Conservation (phyloP, 2,329 filamentous ascomycete species). For the Diaporthe helianthi region DNA sequence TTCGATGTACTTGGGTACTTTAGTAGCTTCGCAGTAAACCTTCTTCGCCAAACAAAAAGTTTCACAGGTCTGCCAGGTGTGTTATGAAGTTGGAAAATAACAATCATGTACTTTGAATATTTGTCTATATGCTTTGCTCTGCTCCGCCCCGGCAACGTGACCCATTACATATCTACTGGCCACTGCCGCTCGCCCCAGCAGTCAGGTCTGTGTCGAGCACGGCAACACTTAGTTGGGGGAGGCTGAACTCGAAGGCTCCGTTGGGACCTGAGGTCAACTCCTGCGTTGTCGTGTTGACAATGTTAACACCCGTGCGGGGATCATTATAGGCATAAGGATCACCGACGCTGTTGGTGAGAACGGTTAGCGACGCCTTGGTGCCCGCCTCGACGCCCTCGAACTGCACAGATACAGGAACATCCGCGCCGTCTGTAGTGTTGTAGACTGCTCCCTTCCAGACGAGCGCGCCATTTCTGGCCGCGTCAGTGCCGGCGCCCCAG, state of each 20-base stretch:
- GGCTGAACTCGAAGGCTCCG: constrained; percentile 57
- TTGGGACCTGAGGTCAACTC: constrained; percentile 50
- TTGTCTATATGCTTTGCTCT: background rate
- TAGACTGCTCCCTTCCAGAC: constrained; percentile 62
- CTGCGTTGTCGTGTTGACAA: constrained; percentile 52
- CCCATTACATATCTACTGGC: background rate
- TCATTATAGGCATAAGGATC: constrained; percentile 54
- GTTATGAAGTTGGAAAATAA: background rate
- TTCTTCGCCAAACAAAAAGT: too few species aligned
- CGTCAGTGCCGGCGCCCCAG: constrained; percentile 57
- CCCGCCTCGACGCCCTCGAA: constrained; percentile 54
- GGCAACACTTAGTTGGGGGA: constrained; percentile 63
- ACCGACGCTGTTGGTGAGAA: constrained; percentile 50
- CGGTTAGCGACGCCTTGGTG: constrained; percentile 50
- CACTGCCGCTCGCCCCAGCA: background rate
- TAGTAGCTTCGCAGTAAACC: background rate
- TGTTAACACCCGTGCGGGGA: constrained; percentile 53
- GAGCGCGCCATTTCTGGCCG: constrained; percentile 46
- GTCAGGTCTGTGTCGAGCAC: constrained; percentile 54
- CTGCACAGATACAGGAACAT: constrained; percentile 52
- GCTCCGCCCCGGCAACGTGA: background rate
- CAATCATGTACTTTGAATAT: background rate
- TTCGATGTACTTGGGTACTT: background rate
- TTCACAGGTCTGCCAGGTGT: background rate
- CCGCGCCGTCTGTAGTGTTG: constrained; percentile 54